A percentile compares a stretch with the other conserved stretches of the same genome.
phyloP scores from a whole-genome alignment of 257 asterid genomes.

The Ballota nigra region DNA sequence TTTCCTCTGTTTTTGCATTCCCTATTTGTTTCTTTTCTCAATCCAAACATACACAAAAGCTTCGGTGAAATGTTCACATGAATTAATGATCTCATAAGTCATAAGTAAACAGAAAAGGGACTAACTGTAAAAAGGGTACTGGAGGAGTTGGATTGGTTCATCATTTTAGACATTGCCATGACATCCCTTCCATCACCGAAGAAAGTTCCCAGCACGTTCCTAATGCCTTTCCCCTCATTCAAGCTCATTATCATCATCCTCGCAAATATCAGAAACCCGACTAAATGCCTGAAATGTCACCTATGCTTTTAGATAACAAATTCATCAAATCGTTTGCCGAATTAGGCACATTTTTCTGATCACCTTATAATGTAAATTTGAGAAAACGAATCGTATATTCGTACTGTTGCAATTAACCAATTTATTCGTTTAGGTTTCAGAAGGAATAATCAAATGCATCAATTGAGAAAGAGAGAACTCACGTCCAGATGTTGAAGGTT shows the following conservation, averaged over 20 bases:
- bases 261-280: slow-evolving; percentile 65
- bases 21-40: not conserved
- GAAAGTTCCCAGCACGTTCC: slow-evolving; percentile 32
- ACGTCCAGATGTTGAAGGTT: slow-evolving; percentile 93
- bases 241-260: slow-evolving; percentile 63
- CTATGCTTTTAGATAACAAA: not conserved
- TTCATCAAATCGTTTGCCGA: not conserved
- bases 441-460: not conserved
- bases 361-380: too few species aligned
- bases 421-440: not conserved
- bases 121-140: slow-evolving; percentile 42
- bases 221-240: slow-evolving; percentile 46
- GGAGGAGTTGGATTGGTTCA: slow-evolving; percentile 44
- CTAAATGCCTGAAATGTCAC: slow-evolving; percentile 61
- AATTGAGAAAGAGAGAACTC: slow-evolving; percentile 19
- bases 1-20: too few species aligned
- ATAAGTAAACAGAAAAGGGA: not conserved
- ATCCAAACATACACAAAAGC: too few species aligned
- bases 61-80: too few species aligned
- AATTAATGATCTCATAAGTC: too few species aligned
- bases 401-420: not conserved
- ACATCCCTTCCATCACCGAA: slow-evolving; percentile 44
- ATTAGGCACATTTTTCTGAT: not conserved
- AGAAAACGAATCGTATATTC: not conserved
- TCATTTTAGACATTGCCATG: slow-evolving; percentile 30